Conservation (phyloP, 345 rosid species). For the Populus alba region DNA sequence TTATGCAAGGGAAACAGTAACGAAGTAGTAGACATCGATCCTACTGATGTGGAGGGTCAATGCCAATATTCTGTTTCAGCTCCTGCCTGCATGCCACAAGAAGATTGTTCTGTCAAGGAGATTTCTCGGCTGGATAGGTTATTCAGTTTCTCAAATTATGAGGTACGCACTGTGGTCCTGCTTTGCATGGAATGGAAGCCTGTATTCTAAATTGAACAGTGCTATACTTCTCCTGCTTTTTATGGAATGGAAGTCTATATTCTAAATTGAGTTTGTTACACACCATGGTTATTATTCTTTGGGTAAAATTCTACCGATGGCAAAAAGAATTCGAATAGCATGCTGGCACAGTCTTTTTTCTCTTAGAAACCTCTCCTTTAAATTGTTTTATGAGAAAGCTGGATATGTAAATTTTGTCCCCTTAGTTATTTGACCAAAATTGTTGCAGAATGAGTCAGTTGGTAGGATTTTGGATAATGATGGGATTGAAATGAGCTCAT, state of each 20-base stretch:
- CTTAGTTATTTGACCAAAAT: slow-evolving; percentile 17
- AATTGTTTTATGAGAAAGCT: neutral
- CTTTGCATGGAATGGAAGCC: neutral
- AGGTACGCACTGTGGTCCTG: slow-evolving; percentile 14
- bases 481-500: slow-evolving; percentile 11
- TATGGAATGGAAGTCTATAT: neutral
- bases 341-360: neutral
- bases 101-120: slow-evolving; percentile 8
- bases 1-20: slow-evolving; percentile 8
- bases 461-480: slow-evolving; percentile 26
- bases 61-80: slow-evolving; percentile 4
- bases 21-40: slow-evolving; percentile 16
- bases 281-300: neutral
- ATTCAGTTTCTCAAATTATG: slow-evolving; percentile 21
- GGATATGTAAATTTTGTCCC: neutral
- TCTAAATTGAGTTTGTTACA: neutral
- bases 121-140: slow-evolving; percentile 18
- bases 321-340: neutral
- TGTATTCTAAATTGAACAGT: neutral
- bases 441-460: slow-evolving; percentile 33
- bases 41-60: slow-evolving; percentile 4
- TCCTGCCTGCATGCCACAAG: slow-evolving; percentile 9
- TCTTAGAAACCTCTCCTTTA: neutral
- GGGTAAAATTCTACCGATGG: neutral
- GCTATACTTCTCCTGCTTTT: neutral